Base-by-base conservation (phyloP, 2,329 filamentous ascomycete genomes). In the Geosmithia putterillii region DNA sequence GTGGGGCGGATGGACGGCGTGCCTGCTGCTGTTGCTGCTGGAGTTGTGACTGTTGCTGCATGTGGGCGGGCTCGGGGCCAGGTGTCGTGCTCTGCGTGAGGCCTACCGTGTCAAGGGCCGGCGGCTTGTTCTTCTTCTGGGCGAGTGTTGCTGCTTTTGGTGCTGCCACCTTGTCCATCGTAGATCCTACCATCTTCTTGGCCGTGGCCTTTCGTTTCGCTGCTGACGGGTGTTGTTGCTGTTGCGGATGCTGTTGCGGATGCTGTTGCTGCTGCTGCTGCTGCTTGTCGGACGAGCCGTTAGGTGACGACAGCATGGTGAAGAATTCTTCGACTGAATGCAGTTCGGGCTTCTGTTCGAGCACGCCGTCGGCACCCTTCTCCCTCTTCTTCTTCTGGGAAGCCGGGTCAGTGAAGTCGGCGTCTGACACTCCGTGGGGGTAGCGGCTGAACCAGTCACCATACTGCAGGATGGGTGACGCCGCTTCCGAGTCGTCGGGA, bases 371-470 rank as follows among this genome's bases (percentile, higher is more conserved):
- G n/a, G 86, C 83, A 8, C 84, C 83, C 36, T 76, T 81, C 54
- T 94, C 85, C 51, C 82, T 85, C 57, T 81, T 80, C 53, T 76
- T 71, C 36, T 74, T 70, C 4, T 71, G 64, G 22, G 19, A 23
- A 22, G 76, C 78, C 1, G 85, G 82, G 50, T 92, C 86, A 53
- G 87, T 80, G 61, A 86, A 92, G 54, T 95, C 87, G 2, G 80
- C 74, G 47, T 86, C 79, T 3, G 86, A 86, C 15, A 96, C 86
- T 2, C 92, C 92, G 53, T 94, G 85, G 1, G 92, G 92, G 57
- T 95, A 96, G 50, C 85, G 78, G 56, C 92, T 85, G 55, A 96
- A 96, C 92, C 92, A 96, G 62, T 96, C 92, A 42, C 89, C 88
- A 53, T 96, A 96, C 55, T 96, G 90, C 60, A 95, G 89, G 53